A percentile compares a stretch with the other conserved stretches of the same genome.
Evolutionary conservation across 331 rosid species (phyloP).

Genomic region (Saraca asoca): DNA sequence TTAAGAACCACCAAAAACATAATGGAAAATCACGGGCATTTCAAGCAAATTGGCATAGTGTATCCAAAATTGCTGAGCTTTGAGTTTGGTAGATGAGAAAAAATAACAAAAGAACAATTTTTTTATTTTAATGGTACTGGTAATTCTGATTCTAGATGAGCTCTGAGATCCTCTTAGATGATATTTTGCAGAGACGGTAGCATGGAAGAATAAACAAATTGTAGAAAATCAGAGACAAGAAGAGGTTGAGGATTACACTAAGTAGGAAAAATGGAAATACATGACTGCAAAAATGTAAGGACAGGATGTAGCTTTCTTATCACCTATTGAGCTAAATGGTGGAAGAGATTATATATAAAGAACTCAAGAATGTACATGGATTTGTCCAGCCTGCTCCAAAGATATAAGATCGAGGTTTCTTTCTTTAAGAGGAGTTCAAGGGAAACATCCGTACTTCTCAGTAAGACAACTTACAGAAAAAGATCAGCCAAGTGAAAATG

Average conservation of each 20-base stretch:
- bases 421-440: background rate
- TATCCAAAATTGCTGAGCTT: background rate
- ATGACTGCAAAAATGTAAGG: background rate
- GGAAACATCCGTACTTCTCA: background rate
- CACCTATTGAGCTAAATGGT: background rate
- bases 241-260: background rate
- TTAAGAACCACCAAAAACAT: background rate
- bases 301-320: background rate
- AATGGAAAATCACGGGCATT: background rate
- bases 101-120: background rate
- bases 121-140: background rate
- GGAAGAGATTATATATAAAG: too few relatives aligned
- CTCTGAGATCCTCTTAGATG: background rate
- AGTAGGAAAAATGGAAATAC: background rate
- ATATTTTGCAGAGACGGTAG: background rate
- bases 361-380: too few relatives aligned
- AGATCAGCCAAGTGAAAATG: background rate
- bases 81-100: too few relatives aligned
- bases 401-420: background rate
- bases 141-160: background rate
- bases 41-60: background rate
- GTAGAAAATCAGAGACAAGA: background rate
- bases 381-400: background rate
- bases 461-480: background rate
- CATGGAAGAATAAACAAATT: background rate